Evolutionary conservation across 176 grass and related monocot genomes (phyloP), one percentile per base, ranked within the genome.

Genomic region (Phyllostachys edulis): DNA sequence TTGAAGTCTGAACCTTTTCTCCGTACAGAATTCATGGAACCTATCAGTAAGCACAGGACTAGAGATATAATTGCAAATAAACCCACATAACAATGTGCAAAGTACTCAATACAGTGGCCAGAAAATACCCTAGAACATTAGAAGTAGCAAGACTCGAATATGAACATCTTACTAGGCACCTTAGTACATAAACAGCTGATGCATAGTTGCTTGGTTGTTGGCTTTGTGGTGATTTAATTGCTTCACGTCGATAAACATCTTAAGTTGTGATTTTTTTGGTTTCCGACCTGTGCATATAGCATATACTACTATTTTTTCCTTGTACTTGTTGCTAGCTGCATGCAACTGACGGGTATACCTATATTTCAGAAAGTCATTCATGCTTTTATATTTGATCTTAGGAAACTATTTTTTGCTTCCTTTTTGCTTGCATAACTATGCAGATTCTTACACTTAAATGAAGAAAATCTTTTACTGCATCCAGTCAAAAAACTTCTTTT

Each of bases 101-200:
- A 42, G 54, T 82, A 34, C 38, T 57, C n/a, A 55, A 54, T 29
- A 70, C 51, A 29, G 37, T 81, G 66, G 49, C 36, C 38, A 40
- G 7, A 69, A 81, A 57, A 81, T 68, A 70, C 36, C 79, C 60
- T 69, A 46, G 51, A 85, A 24, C 27, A 18, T 17, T 24, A 67
- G 73, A 45, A 15, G 49, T 5, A 57, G 29, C 24, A 7, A 38
- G 9, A 66, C 29, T 61, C n/a, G 4, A 18, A 26, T 63, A 63
- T 9, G 5, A 39, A 70, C 23, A 38, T 24, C 14, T 51, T 54
- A 17, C 21, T 4, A 26, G 21, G 66, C 39, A 47, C 8, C 10
- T 55, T 66, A 45, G 45, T 42, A 66, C 32, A 42, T 40, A 54
- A 52, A 63, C 64, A 56, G 6, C 23, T 42, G 72, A 65, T 56